phyloP scores from a whole-genome alignment of 2,329 filamentous ascomycete genomes.

The Clathrospora elynae region DNA sequence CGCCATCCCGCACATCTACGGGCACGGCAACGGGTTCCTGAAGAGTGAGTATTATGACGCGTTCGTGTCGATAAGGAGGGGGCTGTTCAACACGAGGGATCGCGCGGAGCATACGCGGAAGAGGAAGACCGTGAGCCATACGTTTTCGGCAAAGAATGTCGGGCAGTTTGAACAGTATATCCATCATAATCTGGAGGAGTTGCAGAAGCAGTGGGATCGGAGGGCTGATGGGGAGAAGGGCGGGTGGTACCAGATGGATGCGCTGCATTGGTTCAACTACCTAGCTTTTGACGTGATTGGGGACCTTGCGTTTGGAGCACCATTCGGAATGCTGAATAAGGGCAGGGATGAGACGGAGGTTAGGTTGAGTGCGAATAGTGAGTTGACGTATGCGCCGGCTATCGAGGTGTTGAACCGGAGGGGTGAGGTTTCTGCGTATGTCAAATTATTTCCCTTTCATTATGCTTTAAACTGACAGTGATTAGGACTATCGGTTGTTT shows the following conservation, averaged over 20 bases:
- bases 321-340: conserved; percentile 81
- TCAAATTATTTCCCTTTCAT: background rate
- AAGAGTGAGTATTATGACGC: conserved; percentile 83
- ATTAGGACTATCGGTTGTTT: conserved; percentile 70
- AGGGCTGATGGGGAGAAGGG: conserved; percentile 60
- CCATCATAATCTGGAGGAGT: conserved; percentile 74
- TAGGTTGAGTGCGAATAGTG: conserved; percentile 62
- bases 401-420: conserved; percentile 88
- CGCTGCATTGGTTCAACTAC: conserved; percentile 80
- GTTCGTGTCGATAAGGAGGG: conserved; percentile 83
- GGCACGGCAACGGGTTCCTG: conserved; percentile 60
- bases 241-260: conserved; percentile 69
- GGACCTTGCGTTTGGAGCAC: conserved; percentile 72
- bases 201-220: conserved; percentile 74
- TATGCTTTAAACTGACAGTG: conserved; percentile 11
- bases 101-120: conserved; percentile 83
- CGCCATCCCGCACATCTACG: conserved; percentile 79
- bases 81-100: conserved; percentile 88
- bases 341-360: conserved; percentile 80
- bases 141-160: conserved; percentile 81
- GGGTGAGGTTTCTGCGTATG: conserved; percentile 76
- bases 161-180: conserved; percentile 89
- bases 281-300: conserved; percentile 60
- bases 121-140: conserved; percentile 85
- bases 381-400: conserved; percentile 73